Evolutionary conservation across 108 stramenopile genomes (phyloP).

Genomic region (Skeletonema tropicum): DNA sequence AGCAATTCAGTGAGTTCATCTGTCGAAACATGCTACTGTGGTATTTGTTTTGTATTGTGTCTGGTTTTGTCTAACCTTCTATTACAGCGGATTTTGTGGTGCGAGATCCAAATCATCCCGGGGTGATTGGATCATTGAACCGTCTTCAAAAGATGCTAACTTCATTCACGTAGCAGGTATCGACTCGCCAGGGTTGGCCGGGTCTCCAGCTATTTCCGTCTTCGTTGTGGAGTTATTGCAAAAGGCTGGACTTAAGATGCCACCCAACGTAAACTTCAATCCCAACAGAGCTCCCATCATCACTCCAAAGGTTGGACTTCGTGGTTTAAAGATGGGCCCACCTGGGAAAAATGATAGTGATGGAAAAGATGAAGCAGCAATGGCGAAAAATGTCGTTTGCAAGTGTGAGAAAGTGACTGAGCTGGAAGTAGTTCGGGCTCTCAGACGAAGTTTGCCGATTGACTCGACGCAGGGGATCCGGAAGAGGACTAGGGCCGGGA

Average conservation of each 20-base stretch:
- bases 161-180: constrained; percentile 86
- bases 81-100: constrained; percentile 62
- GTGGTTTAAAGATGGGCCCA: constrained; percentile 70
- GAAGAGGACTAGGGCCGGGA: constrained; percentile 77
- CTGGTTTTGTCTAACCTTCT: constrained; percentile 10
- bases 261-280: constrained; percentile 64
- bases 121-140: constrained; percentile 88
- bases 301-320: constrained; percentile 71
- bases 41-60: neutral
- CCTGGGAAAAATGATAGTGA: constrained; percentile 70
- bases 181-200: constrained; percentile 79
- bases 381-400: constrained; percentile 78
- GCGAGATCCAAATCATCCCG: constrained; percentile 71
- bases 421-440: constrained; percentile 73
- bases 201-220: constrained; percentile 80
- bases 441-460: constrained; percentile 73
- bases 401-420: constrained; percentile 87
- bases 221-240: constrained; percentile 69
- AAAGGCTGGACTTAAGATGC: constrained; percentile 56
- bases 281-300: constrained; percentile 82
- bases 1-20: constrained; percentile 50
- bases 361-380: constrained; percentile 55
- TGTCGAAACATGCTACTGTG: neutral
- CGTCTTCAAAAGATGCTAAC: constrained; percentile 51
- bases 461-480: constrained; percentile 78